Base-by-base conservation (phyloP, 2,329 filamentous ascomycete species). In the Aspergillus ustus region DNA sequence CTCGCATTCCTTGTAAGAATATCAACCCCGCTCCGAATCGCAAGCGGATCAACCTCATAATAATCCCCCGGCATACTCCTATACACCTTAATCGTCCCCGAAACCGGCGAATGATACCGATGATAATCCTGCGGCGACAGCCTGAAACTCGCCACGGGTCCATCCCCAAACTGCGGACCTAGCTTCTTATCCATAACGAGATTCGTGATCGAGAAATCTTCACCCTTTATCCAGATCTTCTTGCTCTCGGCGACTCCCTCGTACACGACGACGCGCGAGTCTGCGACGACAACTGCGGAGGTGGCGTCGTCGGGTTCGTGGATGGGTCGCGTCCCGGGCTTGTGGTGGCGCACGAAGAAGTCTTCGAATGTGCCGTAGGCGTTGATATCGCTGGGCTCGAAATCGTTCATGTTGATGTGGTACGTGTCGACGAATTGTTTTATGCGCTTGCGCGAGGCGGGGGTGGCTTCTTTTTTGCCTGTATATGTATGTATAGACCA, bases 111-210 rank as follows among this genome's bases (percentile, higher is more conserved):
- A 68, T 82, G 80, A 63, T 77, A 82, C 4, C 80, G 73, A 64
- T 82, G 80, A 61, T 82, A 82, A 65, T 82, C 79, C 69, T 81
- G 79, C 11, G 78, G 78, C 28, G 73, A 76, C 2, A 82, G 67
- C 4, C 77, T 72, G 59, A 80, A 80, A 58, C 77, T 79, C 5
- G 78, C 79, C 8, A 81, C 68, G 0, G 75, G 69, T 0, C 73
- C 77, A 17, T 75, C 70, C 5, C 67, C 67, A 59, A 77, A 81
- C 25, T 65, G 61, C n/a, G 66, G 61, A 5, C 73, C 75, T 0
- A 76, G 63, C 11, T 75, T 65, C 31, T 63, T 65, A 57, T 78
- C 75, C 60, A 73, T 73, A 7, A 80, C 68, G 1, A 82, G 69
- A 49, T 76, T 75, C 11, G 72, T 69, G 49, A 82, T 75, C 7